Conservation (phyloP, 345 rosid species). For the Pistacia atlantica region DNA sequence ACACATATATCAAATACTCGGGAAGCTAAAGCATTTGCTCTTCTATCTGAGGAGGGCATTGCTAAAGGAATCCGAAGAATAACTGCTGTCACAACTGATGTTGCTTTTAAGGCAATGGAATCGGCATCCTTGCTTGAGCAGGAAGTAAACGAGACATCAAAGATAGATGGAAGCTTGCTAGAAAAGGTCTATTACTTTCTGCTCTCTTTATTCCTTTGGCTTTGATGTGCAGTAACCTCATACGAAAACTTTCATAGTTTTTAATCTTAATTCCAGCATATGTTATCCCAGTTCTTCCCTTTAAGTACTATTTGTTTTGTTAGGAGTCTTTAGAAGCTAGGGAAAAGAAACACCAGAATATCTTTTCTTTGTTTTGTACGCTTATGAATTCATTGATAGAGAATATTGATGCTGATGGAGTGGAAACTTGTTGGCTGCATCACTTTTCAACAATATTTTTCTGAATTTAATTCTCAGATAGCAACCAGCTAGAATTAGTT, state of each 20-base stretch:
- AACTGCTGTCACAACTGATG: slow-evolving; percentile 85
- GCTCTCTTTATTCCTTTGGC: neutral
- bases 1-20: slow-evolving; percentile 89
- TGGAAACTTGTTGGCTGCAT: neutral
- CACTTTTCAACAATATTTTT: neutral
- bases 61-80: slow-evolving; percentile 89
- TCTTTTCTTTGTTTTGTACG: neutral
- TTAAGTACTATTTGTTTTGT: neutral
- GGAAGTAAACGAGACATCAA: slow-evolving; percentile 70
- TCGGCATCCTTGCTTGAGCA: slow-evolving; percentile 60
- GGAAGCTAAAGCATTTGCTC: slow-evolving; percentile 95
- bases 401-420: neutral
- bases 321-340: neutral
- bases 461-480: neutral
- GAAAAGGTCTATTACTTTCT: slow-evolving; percentile 62
- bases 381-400: neutral
- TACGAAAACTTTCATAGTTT: too few species aligned
- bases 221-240: neutral
- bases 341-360: neutral
- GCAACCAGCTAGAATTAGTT: neutral
- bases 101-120: slow-evolving; percentile 74
- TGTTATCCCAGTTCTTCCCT: too few species aligned
- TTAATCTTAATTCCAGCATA: too few species aligned
- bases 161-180: slow-evolving; percentile 62
- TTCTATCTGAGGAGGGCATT: slow-evolving; percentile 93